Evolutionary conservation across 768 basidiomycete species (phyloP), one percentile per base, ranked within the genome.

Genomic region (Stropharia rugosoannulata): DNA sequence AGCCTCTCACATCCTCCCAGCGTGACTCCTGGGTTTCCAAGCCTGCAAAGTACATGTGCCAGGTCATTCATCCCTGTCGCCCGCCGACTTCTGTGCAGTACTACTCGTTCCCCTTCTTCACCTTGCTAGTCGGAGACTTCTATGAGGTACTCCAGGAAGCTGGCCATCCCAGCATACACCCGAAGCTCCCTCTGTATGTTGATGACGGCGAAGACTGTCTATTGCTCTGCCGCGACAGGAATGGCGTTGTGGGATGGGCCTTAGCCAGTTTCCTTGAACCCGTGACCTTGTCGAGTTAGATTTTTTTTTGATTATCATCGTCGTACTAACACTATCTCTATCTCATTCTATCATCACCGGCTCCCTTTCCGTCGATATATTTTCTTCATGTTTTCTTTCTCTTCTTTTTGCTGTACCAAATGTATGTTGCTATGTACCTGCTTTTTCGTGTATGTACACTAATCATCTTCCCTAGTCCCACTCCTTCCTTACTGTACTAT

Each of bases 201-300:
- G 90, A 93, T 61, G 80, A 82, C 51, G 81, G 81, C 1, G 90
- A 90, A 59, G 91, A 93, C 62, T 92, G 90, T 70, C 71, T 93
- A 58, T 70, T 93, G 51, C 78, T 93, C 22, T 89, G 86, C 58
- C 74, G 89, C 41, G 82, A 87, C 66, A 68, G 64, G 35, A 53
- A 58, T 4, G 80, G 81, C 10, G 75, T 79, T 9, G 78, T 92
- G 15, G 90, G 90, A 0, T 93, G 91, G 91, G 86, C 86, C 3
- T 68, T 93, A 58, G 90, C 90, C 36, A 92, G 90, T 67, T 93
- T 91, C 70, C 68, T 93, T 67, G 77, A 86, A 25, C 88, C 88
- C 8, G 63, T 85, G 15, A 47, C 44, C 8, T 47, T 54, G 46
- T 12, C 32, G 35, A 39, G 16, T 11, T 55, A 55, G 38, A 25